phyloP scores from a whole-genome alignment of 805 yeast genomes.

The Brettanomyces anomalus region DNA sequence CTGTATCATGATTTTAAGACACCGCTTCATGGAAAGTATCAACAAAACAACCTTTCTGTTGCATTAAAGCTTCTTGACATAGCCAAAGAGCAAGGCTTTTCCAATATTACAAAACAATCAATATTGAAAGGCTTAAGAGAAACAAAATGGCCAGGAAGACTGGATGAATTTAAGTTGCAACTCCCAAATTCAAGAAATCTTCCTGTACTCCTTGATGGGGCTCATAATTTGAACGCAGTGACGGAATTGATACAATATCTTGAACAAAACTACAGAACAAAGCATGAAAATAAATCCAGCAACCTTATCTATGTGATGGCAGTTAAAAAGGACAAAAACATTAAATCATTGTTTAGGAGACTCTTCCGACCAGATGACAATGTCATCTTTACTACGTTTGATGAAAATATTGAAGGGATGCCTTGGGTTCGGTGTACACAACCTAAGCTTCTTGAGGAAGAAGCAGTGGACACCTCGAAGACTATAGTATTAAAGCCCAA shows the following conservation, averaged over 20 bases:
- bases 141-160: conserved; percentile 82
- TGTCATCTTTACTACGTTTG: conserved; percentile 56
- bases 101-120: conserved; percentile 13
- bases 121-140: conserved; percentile 42
- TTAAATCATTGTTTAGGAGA: conserved; percentile 44
- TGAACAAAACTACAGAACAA: conserved; percentile 10
- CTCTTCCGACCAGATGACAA: conserved; percentile 38
- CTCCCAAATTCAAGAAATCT: conserved; percentile 14
- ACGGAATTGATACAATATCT: conserved; percentile 55
- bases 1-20: conserved; percentile 9
- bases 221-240: conserved; percentile 86
- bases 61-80: conserved; percentile 50
- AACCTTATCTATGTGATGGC: conserved; percentile 56
- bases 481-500: conserved; percentile 20
- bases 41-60: conserved; percentile 56
- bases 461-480: conserved; percentile 13
- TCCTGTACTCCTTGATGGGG: conserved; percentile 69
- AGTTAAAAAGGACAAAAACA: conserved; percentile 64
- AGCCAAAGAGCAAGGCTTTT: conserved; percentile 13
- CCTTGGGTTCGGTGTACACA: conserved; percentile 72
- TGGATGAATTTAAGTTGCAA: conserved; percentile 42
- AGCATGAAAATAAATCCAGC: conserved; percentile 2
- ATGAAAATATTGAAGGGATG: conserved; percentile 69
- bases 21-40: conserved; percentile 59
- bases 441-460: conserved; percentile 22